phyloP scores from a whole-genome alignment of 192 early-diverging fungal genomes.

The Coemansia erecta region DNA sequence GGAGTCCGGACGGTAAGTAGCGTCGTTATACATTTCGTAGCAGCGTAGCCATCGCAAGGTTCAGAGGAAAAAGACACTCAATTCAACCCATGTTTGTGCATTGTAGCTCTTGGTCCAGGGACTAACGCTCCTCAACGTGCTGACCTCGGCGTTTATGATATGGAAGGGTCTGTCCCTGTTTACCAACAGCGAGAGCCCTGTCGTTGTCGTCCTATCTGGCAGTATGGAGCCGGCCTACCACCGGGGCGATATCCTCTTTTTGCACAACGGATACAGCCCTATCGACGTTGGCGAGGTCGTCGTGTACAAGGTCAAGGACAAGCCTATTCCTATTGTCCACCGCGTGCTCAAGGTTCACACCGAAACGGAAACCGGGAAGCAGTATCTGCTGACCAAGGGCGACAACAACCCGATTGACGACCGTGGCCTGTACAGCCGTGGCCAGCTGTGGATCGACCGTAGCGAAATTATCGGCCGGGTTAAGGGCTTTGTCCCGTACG shows the following conservation, averaged over 20 bases:
- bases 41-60: background rate
- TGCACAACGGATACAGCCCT: constrained; percentile 68
- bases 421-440: constrained; percentile 79
- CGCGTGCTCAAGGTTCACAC: constrained; percentile 91
- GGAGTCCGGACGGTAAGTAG: constrained; percentile 49
- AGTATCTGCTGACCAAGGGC: constrained; percentile 93
- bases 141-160: constrained; percentile 92
- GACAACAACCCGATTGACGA: constrained; percentile 93
- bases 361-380: constrained; percentile 68
- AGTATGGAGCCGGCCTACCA: constrained; percentile 98
- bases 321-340: constrained; percentile 95
- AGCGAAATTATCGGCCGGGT: constrained; percentile 91
- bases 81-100: background rate
- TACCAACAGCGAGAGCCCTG: constrained; percentile 90
- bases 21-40: background rate
- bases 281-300: constrained; percentile 89
- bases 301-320: constrained; percentile 88
- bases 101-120: constrained; percentile 62
- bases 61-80: background rate
- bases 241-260: constrained; percentile 89
- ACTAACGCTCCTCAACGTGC: constrained; percentile 86
- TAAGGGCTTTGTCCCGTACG: constrained; percentile 82
- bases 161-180: constrained; percentile 89
- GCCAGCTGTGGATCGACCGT: constrained; percentile 88
- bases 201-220: constrained; percentile 95